Percentiles rank a stretch among this genome's conserved stretches.
These are phyloP conservation scores for Yarrowia sp. DNA, from an alignment of 805 yeast species.

Conservation along the genomic window DNA sequence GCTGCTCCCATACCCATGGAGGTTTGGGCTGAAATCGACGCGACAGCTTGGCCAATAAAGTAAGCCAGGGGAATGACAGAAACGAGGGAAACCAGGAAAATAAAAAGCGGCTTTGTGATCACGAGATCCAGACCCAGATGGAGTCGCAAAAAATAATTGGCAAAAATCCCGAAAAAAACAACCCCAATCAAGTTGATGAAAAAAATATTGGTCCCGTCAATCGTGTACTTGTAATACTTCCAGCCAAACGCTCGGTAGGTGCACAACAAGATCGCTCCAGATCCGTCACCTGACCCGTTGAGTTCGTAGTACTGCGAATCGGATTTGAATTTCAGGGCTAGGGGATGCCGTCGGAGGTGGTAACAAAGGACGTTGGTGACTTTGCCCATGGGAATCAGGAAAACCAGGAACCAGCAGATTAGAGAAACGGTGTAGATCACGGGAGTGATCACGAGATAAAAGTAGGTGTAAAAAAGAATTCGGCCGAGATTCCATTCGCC, in stretches of 20 bases:
- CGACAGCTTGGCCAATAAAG: constrained; percentile 99
- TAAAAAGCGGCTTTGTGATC: constrained; percentile 66
- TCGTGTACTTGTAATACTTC: constrained; percentile 94
- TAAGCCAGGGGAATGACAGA: constrained; percentile 94
- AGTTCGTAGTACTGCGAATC: constrained; percentile 47
- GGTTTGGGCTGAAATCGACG: constrained; percentile 96
- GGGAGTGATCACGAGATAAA: constrained; percentile 75
- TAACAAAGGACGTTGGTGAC: constrained; percentile 69
- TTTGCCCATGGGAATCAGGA: constrained; percentile 93
- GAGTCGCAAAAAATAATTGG: constrained; percentile 69
- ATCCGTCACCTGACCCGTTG: constrained; percentile 53
- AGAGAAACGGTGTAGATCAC: constrained; percentile 61
- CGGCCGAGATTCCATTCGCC: constrained; percentile 91
- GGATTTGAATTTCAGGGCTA: constrained; percentile 79
- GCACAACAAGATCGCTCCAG: constrained; percentile 70
- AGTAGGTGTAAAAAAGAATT: constrained; percentile 72
- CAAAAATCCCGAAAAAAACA: constrained; percentile 82
- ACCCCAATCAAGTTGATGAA: constrained; percentile 82
- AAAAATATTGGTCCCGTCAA: constrained; percentile 94
- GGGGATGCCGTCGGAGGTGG: constrained; percentile 88
- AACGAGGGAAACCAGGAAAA: constrained; percentile 77
- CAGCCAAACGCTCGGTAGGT: constrained; percentile 91
- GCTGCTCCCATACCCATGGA: constrained; percentile 99
- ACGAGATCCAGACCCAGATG: constrained; percentile 53
- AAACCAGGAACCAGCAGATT: constrained; percentile 80